Base-by-base conservation (phyloP, 2,329 filamentous ascomycete species). In the Lithohypha guttulata region DNA sequence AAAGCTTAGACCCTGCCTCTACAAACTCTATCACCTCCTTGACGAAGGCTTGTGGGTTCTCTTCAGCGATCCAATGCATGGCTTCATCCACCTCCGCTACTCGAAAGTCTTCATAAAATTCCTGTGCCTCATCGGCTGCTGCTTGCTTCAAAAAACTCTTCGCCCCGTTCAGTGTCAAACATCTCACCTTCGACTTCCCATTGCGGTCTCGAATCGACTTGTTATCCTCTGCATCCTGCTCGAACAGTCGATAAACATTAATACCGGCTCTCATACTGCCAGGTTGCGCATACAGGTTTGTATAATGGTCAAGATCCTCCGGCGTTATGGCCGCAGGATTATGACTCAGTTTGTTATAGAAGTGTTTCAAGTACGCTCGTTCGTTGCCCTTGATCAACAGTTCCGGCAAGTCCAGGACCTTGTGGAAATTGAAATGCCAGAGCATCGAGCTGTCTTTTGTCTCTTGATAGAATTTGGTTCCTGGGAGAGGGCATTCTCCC, bases 401-500 rank as follows among this genome's bases (percentile, higher is more conserved):
- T 37, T 64, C 57, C 2, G 63, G 56, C 1, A 66, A 51, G 43
- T 66, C 61, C 2, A 52, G 52, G 5, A 61, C 51, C 18, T 47
- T 44, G 36, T 67, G 62, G 48, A 67, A 66, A 22, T 55, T 52
- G 51, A 67, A 68, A 44, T 66, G 62, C 51, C 59, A 64, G 3
- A 58, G 46, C 20, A 51, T 47, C 2, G 53, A 40, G 7, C 43
- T 49, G 21, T 54, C 42, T 27, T 55, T 51, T n/a, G 26, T 30
- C 9, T 28, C 26, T n/a, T 41, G 22, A 14, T 41, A 41, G 10
- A 14, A 14, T 60, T 60, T 39, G 19, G 40, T 40, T 2, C 61
- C 57, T 0, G 64, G 63, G 1, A 68, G 51, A 1, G 61, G 62
- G 41, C 59, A 64, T 46, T 67, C 63, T 10, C 61, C 63, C 60